Evolutionary conservation across 140 eudicot species (phyloP).

Genomic region (Cichorium intybus): DNA sequence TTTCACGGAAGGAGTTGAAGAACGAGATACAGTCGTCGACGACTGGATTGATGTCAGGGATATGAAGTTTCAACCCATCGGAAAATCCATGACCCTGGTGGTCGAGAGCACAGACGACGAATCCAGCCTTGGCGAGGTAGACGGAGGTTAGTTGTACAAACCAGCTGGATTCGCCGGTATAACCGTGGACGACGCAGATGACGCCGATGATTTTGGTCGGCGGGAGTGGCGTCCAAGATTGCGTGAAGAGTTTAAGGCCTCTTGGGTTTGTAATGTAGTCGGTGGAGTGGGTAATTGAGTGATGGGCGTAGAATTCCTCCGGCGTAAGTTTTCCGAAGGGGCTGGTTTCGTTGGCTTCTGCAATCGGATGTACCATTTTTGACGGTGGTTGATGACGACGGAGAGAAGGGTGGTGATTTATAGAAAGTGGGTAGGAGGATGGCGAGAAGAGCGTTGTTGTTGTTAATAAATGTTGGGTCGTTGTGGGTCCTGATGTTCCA

Average conservation of each 20-base stretch:
- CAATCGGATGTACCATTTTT: conserved; percentile 67
- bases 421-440: conserved; percentile 9
- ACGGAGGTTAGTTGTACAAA: conserved; percentile 79
- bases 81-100: conserved; percentile 98
- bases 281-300: conserved; percentile 63
- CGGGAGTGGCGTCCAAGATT: conserved; percentile 82
- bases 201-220: conserved; percentile 43
- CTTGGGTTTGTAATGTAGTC: conserved; percentile 58
- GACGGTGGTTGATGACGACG: not conserved
- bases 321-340: conserved; percentile 73
- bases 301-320: conserved; percentile 65
- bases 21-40: conserved; percentile 78
- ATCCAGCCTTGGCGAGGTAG: conserved; percentile 74
- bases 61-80: conserved; percentile 63
- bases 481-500: not conserved
- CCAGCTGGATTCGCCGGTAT: conserved; percentile 98
- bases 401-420: conserved; percentile 7
- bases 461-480: not conserved
- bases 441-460: conserved; percentile 26
- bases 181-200: conserved; percentile 83
- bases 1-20: conserved; percentile 57
- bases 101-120: conserved; percentile 89
- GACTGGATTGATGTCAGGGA: conserved; percentile 81
- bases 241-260: conserved; percentile 89
- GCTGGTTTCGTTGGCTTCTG: conserved; percentile 66